Evolutionary conservation across 2,329 filamentous ascomycete genomes (phyloP).

Genomic region (Fusarium equiseti): DNA sequence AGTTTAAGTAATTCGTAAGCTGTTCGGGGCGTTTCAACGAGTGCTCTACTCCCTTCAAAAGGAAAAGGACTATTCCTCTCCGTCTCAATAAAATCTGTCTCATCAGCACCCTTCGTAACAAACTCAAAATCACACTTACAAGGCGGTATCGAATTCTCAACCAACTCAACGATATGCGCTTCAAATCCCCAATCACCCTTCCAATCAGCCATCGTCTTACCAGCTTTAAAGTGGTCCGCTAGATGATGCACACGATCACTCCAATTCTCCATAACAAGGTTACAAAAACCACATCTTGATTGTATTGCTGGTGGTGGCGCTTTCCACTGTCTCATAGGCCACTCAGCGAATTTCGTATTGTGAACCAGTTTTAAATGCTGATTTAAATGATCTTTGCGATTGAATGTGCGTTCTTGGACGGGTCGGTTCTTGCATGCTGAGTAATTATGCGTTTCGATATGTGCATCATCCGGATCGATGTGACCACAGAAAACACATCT

Average conservation of each 20-base stretch:
- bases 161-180: constrained; percentile 51
- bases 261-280: constrained; percentile 53
- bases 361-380: constrained; percentile 58
- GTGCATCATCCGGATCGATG: constrained; percentile 48
- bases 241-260: constrained; percentile 52
- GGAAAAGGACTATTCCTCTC: constrained; percentile 42
- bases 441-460: constrained; percentile 54
- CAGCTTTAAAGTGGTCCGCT: constrained; percentile 57
- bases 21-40: constrained; percentile 36
- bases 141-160: constrained; percentile 58
- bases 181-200: constrained; percentile 59
- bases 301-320: constrained; percentile 52
- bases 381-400: constrained; percentile 58
- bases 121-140: constrained; percentile 41
- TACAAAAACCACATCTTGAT: constrained; percentile 58
- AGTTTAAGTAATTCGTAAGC: constrained; percentile 43
- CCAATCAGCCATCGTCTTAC: constrained; percentile 58
- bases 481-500: constrained; percentile 56
- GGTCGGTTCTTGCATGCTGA: constrained; percentile 63
- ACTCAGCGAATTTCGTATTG: constrained; percentile 53
- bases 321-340: constrained; percentile 53
- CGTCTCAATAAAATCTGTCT: constrained; percentile 38
- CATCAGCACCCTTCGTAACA: neutral
- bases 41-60: constrained; percentile 30
- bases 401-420: constrained; percentile 58